These are phyloP conservation scores for Phyllosticta citrichinensis DNA, from an alignment of 2,329 filamentous ascomycete species.

Conservation along the genomic window DNA sequence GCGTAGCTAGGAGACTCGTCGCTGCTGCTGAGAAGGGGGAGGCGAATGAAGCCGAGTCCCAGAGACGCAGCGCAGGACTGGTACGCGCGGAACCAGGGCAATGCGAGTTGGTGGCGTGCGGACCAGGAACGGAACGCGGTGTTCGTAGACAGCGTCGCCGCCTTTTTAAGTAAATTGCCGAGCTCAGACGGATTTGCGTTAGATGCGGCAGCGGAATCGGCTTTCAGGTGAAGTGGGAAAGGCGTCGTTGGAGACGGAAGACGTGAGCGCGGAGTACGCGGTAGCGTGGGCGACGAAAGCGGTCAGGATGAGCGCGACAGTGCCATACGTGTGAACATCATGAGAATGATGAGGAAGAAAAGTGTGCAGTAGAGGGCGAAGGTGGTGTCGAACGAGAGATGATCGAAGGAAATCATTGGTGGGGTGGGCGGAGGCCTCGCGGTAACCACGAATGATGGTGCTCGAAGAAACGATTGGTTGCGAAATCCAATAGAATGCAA, in stretches of 20 bases:
- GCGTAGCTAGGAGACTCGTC: neutral
- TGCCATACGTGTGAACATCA: no score
- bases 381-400: neutral
- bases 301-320: neutral
- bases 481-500: neutral
- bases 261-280: neutral
- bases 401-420: neutral
- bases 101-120: neutral
- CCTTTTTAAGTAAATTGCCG: neutral
- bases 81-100: neutral
- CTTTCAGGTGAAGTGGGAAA: neutral
- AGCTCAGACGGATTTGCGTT: neutral
- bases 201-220: neutral
- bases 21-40: neutral
- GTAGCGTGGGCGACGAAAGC: neutral
- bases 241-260: neutral
- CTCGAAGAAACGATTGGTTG: neutral
- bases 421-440: neutral
- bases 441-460: neutral
- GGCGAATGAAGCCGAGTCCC: neutral
- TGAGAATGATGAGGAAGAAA: no score
- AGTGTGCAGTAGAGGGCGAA: no score
- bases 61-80: neutral
- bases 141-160: neutral
- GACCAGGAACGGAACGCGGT: neutral